Evolutionary conservation across 805 yeast genomes (phyloP), one percentile per base, ranked within the genome.

Genomic region (Priceomyces haplophilus): DNA sequence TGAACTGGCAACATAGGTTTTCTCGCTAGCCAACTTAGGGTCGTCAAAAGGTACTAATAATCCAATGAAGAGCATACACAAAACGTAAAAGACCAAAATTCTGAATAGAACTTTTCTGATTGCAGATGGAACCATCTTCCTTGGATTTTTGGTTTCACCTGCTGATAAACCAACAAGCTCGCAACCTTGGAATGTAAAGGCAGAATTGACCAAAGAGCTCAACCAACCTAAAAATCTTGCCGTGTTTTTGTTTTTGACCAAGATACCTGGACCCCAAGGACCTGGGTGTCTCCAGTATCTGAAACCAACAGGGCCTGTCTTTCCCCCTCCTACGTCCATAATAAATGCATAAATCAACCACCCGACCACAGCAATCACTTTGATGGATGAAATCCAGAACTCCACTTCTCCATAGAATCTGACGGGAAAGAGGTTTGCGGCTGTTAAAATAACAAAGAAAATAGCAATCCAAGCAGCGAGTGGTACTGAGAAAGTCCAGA

Each of bases 241-340:
- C 37, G 83, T 79, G 47, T 70, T 67, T 7, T 52, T 53, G 55
- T 78, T 68, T 12, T 56, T 47, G 10, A 80, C 79, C 27, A 76
- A 61, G 29, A 75, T 73, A 40, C 87, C 88, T 37, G 78, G 79
- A 37, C 87, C 85, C 80, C 85, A 80, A 8, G 88, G 76, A 49
- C 88, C 88, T 11, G 89, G 88, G 55, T 84, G 61, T 65, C 87
- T 77, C 91, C 90, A 84, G 62, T 84, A 84, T 59, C 88, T 74
- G 73, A 84, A 84, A 11, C 90, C 90, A 31, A 84, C 76, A 7
- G 88, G 84, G 15, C 88, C 88, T 1, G 77, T 71, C 20, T 56
- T 53, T 54, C 86, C 85, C 11, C 83, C 88, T 65, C 88, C 89
- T 61, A 86, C 80, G 18, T 83, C 88, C 82, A 83, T 83, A 61